Evolutionary conservation across 2,329 filamentous ascomycete species (phyloP).

Genomic region (Elsinoe australis): DNA sequence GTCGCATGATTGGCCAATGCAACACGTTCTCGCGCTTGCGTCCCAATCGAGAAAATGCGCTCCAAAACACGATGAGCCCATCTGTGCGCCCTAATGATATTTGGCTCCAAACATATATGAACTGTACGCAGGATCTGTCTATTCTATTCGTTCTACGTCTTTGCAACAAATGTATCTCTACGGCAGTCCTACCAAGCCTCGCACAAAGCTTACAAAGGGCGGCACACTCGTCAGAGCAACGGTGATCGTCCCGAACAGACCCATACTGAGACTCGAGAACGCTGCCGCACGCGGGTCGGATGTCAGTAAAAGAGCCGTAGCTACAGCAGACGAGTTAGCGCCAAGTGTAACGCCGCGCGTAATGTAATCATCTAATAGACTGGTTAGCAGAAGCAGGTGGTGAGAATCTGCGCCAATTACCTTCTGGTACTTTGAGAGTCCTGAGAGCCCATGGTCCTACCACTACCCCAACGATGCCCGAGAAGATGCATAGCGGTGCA

Average conservation of each 20-base stretch:
- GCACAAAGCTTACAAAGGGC: constrained; percentile 43
- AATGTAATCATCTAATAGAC: constrained; percentile 50
- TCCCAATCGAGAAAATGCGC: constrained; percentile 10
- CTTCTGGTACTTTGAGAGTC: constrained; percentile 48
- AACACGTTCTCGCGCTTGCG: neutral
- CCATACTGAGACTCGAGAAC: constrained; percentile 54
- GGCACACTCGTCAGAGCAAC: constrained; percentile 53
- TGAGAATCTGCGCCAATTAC: constrained; percentile 25
- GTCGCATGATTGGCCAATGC: constrained; percentile 4
- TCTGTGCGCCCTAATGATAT: neutral
- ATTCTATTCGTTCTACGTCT: no score
- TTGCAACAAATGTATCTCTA: neutral
- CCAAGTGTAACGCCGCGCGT: constrained; percentile 56
- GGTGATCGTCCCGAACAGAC: constrained; percentile 52
- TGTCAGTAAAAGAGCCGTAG: constrained; percentile 49
- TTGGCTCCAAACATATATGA: no score
- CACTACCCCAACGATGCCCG: constrained; percentile 52
- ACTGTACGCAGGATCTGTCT: no score
- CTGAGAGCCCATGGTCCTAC: constrained; percentile 45
- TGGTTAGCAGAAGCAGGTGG: neutral
- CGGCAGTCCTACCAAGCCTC: constrained; percentile 39
- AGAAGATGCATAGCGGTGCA: constrained; percentile 52
- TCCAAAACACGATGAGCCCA: neutral
- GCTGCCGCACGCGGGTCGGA: constrained; percentile 54
- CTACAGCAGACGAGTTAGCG: constrained; percentile 53